A percentile compares a stretch with the other conserved stretches of the same genome.
Evolutionary conservation across 2,329 filamentous ascomycete species (phyloP).

Genomic region (Ilyonectria sp.): DNA sequence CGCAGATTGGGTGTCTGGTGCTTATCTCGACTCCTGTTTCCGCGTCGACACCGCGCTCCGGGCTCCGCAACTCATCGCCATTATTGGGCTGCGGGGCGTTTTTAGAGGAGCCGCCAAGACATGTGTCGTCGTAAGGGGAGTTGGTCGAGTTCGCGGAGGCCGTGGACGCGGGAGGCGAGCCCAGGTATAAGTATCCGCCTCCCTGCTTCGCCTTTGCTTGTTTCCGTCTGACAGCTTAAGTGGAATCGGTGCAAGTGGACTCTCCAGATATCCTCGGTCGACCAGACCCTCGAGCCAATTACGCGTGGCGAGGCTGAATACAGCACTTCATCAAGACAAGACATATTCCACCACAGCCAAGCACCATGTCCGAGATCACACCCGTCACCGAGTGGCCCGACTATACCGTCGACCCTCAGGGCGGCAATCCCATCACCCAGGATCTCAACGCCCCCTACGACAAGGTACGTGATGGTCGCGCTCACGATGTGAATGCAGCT

Average conservation of each 20-base stretch:
- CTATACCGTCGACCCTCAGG: slow-evolving; percentile 56
- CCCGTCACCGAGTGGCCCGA: slow-evolving; percentile 59
- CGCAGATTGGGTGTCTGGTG: not conserved
- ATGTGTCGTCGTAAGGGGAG: not conserved
- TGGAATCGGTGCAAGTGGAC: slow-evolving; percentile 3
- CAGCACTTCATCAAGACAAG: not conserved
- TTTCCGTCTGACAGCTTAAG: slow-evolving; percentile 1
- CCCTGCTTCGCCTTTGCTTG: slow-evolving; percentile 1
- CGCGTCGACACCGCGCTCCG: not conserved
- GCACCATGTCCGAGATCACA: slow-evolving; percentile 34
- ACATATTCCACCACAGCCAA: not conserved
- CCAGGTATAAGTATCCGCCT: slow-evolving; percentile 10
- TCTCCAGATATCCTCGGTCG: not conserved
- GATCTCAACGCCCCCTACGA: slow-evolving; percentile 62
- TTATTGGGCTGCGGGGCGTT: slow-evolving; percentile 8
- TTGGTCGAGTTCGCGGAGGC: not conserved
- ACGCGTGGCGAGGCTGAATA: not conserved
- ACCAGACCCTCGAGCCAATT: not conserved
- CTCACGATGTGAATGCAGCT: not conserved
- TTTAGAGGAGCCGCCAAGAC: slow-evolving; percentile 20
- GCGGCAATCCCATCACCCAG: slow-evolving; percentile 60
- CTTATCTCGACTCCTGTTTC: slow-evolving; percentile 9
- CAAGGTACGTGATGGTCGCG: slow-evolving; percentile 47
- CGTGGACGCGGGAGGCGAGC: not conserved
- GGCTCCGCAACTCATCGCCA: slow-evolving; percentile 1